Conservation (phyloP, 1,284 basidiomycete species). For the Laetiporus sulphureus region DNA sequence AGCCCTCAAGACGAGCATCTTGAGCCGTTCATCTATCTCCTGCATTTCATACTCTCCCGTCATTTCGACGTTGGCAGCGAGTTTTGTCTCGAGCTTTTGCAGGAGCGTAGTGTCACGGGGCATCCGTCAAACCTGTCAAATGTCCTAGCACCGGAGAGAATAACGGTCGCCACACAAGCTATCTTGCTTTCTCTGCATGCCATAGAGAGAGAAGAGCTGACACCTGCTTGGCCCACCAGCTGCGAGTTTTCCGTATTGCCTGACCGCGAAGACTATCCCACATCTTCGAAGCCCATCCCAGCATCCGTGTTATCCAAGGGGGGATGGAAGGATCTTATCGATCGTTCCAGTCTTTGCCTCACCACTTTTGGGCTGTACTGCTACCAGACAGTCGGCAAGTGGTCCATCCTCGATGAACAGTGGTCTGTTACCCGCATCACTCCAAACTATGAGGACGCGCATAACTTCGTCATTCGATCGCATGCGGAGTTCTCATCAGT, state of each 20-base stretch:
- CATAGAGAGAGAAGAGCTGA: constrained; percentile 65
- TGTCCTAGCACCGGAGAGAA: constrained; percentile 64
- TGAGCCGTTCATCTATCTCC: constrained; percentile 73
- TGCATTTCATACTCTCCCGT: constrained; percentile 81
- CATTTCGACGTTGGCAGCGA: constrained; percentile 87
- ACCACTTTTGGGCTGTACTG: constrained; percentile 60
- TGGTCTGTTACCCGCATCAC: constrained; percentile 59
- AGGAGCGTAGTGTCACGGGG: constrained; percentile 48
- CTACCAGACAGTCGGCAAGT: constrained; percentile 63
- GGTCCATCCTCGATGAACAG: constrained; percentile 84
- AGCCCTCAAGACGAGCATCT: constrained; percentile 71
- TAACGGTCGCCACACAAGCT: constrained; percentile 74
- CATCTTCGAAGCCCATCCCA: constrained; percentile 59
- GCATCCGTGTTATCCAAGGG: constrained; percentile 49
- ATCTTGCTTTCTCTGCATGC: constrained; percentile 67
- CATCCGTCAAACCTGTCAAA: constrained; percentile 37
- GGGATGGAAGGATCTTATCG: constrained; percentile 74
- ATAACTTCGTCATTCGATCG: constrained; percentile 55
- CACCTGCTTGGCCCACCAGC: constrained; percentile 72
- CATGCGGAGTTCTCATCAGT: constrained; percentile 69
- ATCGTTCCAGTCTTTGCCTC: constrained; percentile 57
- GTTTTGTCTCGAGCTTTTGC: constrained; percentile 73
- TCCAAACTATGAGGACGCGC: constrained; percentile 63
- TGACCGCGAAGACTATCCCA: constrained; percentile 60
- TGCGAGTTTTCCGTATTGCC: constrained; percentile 63